Conservation (phyloP, 2,329 filamentous ascomycete genomes). For the Exophiala bonariae region DNA sequence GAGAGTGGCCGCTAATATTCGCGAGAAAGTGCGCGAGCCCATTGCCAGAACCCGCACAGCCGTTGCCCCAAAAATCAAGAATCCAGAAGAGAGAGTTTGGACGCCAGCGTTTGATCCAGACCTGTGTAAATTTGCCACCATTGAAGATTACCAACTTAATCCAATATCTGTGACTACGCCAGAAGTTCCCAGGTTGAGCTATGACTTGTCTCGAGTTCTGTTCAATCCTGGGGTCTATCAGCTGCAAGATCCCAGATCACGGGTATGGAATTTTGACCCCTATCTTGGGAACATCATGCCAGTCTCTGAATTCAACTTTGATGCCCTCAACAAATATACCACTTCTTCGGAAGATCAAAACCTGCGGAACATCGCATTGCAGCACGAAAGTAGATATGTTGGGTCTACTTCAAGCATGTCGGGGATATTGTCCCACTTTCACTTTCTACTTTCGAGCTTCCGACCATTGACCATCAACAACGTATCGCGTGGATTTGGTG, state of each 20-base stretch:
- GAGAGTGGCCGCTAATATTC: too few species aligned
- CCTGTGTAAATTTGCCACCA: conserved; percentile 21
- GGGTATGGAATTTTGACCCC: conserved; percentile 95
- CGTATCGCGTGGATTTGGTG: conserved; percentile 67
- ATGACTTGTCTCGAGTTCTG: conserved; percentile 78
- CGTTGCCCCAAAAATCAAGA: too few species aligned
- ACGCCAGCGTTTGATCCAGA: too few species aligned
- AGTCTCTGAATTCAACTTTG: conserved; percentile 86
- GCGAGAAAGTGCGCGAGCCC: too few species aligned
- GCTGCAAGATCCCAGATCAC: conserved; percentile 81
- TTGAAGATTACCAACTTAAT: conserved; percentile 46
- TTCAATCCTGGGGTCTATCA: conserved; percentile 95
- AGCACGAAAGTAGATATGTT: conserved; percentile 74
- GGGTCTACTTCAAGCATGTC: conserved; percentile 99
- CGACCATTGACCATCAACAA: conserved; percentile 66
- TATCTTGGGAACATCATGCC: conserved; percentile 94
- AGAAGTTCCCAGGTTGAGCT: conserved; percentile 25
- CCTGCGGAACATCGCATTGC: conserved; percentile 67
- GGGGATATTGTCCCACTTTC: conserved; percentile 80
- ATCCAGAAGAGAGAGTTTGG: too few species aligned
- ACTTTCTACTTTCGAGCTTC: conserved; percentile 86
- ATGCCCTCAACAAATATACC: conserved; percentile 79
- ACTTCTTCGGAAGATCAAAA: conserved; percentile 83
- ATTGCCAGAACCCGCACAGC: too few species aligned
- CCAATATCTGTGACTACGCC: conserved; percentile 40